Evolutionary conservation across 106 monocot genomes (phyloP).

Genomic region (Iris macrosiphon): DNA sequence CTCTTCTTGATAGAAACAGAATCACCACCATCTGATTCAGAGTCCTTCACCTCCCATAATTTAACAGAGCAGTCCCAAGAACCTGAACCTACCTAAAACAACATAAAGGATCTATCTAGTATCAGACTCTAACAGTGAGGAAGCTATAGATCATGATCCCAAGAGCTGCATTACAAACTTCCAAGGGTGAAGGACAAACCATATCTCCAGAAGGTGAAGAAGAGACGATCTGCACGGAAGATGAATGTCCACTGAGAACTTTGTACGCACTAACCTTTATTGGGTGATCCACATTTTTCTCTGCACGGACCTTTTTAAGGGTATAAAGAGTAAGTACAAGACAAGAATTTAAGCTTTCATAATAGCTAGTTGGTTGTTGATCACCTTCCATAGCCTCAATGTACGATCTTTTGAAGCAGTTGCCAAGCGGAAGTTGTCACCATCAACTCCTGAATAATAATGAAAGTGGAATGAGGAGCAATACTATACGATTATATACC

Average conservation of each 20-base stretch:
- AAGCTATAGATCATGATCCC: background rate
- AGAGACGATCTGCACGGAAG: constrained; percentile 55
- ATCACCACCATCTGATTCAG: constrained; percentile 26
- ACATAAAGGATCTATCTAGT: constrained; percentile 14
- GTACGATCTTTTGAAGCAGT: constrained; percentile 85
- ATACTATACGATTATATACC: too few relatives aligned
- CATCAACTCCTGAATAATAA: constrained; percentile 21
- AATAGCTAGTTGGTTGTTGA: background rate
- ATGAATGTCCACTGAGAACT: constrained; percentile 56
- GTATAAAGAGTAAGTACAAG: constrained; percentile 3
- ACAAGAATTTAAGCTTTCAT: background rate
- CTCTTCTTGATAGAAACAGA: constrained; percentile 70
- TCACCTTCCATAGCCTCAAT: constrained; percentile 79
- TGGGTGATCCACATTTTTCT: constrained; percentile 19
- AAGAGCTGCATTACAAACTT: background rate
- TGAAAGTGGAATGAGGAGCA: too few relatives aligned
- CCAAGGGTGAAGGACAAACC: constrained; percentile 14
- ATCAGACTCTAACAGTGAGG: background rate
- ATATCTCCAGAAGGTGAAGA: constrained; percentile 51
- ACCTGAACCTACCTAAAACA: constrained; percentile 77
- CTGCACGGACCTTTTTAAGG: constrained; percentile 30
- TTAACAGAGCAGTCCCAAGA: constrained; percentile 74
- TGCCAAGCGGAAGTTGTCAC: constrained; percentile 28
- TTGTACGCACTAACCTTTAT: constrained; percentile 47
- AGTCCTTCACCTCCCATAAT: constrained; percentile 54